phyloP scores from a whole-genome alignment of 345 rosid genomes.

The Abelmoschus esculentus region DNA sequence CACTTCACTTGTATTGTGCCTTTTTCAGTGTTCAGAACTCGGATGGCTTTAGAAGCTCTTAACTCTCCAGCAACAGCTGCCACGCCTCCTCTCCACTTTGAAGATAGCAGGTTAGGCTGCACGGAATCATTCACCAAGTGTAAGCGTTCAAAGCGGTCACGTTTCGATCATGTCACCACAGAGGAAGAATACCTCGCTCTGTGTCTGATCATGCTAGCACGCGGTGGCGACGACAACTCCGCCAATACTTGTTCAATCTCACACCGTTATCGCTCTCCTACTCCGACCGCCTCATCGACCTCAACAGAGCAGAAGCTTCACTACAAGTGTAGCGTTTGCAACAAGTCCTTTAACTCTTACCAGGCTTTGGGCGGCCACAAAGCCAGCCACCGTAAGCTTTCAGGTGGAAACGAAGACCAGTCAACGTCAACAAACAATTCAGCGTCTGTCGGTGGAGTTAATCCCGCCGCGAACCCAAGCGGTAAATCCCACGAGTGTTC shows the following conservation, averaged over 20 bases:
- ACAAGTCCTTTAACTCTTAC: conserved; percentile 64
- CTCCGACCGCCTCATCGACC: neutral
- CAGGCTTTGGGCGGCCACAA: conserved; percentile 95
- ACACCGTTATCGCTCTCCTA: conserved; percentile 10
- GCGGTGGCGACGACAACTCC: conserved; percentile 35
- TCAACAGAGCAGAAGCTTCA: conserved; percentile 21
- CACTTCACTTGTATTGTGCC: neutral
- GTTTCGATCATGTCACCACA: conserved; percentile 36
- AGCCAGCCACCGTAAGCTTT: conserved; percentile 76
- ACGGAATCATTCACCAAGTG: conserved; percentile 71
- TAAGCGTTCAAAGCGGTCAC: conserved; percentile 82
- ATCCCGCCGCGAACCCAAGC: conserved; percentile 11
- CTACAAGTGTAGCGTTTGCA: conserved; percentile 72
- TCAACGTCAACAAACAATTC: conserved; percentile 22
- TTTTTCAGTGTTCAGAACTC: neutral
- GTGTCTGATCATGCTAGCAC: conserved; percentile 91
- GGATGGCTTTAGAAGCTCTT: conserved; percentile 66
- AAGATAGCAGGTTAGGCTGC: conserved; percentile 26
- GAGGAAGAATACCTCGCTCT: conserved; percentile 94
- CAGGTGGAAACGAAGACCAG: conserved; percentile 25
- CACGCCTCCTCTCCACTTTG: conserved; percentile 25
- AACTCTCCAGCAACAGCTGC: conserved; percentile 49
- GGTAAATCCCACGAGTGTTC: conserved; percentile 59
- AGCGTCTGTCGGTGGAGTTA: conserved; percentile 11
- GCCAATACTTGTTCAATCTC: conserved; percentile 1